Conservation (phyloP, 139 green algal species). For the Chlamydomonas urium region DNA sequence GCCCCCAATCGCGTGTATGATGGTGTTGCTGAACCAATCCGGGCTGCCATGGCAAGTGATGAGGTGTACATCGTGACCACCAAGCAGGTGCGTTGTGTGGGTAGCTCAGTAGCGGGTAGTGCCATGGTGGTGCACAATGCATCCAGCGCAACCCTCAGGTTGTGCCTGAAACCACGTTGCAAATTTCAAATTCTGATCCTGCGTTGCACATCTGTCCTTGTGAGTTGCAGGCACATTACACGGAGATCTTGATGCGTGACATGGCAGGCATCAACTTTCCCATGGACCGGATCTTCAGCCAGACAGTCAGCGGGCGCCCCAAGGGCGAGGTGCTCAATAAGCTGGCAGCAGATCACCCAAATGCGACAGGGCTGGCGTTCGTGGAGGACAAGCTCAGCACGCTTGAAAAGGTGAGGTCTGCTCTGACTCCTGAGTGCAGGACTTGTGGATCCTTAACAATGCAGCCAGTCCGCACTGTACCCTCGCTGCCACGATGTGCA, state of each 20-base stretch:
- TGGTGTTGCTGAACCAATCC: constrained; percentile 70
- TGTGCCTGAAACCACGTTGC: no score
- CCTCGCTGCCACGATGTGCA: constrained; percentile 22
- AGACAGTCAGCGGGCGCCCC: constrained; percentile 63
- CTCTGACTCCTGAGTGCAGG: no score
- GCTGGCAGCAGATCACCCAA: constrained; percentile 58
- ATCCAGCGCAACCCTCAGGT: no score
- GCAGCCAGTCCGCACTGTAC: no score
- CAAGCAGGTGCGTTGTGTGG: constrained; percentile 74
- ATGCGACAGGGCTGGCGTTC: constrained; percentile 56
- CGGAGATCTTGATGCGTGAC: constrained; percentile 73
- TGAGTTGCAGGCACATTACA: constrained; percentile 75
- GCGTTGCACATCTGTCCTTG: no score
- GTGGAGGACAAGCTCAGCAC: constrained; percentile 90
- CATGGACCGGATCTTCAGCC: constrained; percentile 76
- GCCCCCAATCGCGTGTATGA: constrained; percentile 90
- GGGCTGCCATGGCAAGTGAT: constrained; percentile 36
- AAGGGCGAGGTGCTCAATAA: constrained; percentile 72
- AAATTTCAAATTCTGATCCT: no score
- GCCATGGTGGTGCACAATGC: no score
- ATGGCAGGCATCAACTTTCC: constrained; percentile 79
- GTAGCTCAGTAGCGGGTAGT: not conserved
- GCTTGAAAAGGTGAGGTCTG: constrained; percentile 75
- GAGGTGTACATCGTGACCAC: constrained; percentile 98
- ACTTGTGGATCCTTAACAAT: no score